These are phyloP conservation scores for Gnomoniopsis sp. DNA, from an alignment of 2,329 filamentous ascomycete species.

Conservation along the genomic window DNA sequence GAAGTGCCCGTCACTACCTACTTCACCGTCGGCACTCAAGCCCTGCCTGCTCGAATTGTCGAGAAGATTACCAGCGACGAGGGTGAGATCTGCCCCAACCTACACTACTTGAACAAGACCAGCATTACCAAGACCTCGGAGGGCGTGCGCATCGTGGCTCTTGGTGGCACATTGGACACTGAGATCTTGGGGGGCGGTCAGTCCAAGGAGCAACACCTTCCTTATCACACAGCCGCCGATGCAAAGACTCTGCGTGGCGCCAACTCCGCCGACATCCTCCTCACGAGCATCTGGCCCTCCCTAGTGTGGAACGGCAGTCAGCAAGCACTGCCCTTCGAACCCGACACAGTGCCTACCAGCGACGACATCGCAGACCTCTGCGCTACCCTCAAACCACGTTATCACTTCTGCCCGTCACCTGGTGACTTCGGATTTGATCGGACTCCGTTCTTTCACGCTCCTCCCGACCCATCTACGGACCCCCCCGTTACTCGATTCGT, in stretches of 20 bases:
- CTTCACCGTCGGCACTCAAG: slow-evolving; percentile 73
- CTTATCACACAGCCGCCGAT: slow-evolving; percentile 74
- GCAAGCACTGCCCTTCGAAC: slow-evolving; percentile 51
- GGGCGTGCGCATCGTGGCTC: slow-evolving; percentile 79
- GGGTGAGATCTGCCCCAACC: slow-evolving; percentile 74
- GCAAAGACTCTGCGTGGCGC: slow-evolving; percentile 72
- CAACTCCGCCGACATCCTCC: slow-evolving; percentile 77
- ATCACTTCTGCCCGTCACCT: slow-evolving; percentile 76
- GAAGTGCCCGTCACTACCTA: slow-evolving; percentile 80
- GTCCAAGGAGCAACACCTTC: slow-evolving; percentile 70
- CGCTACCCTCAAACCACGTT: slow-evolving; percentile 77
- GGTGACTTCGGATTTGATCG: slow-evolving; percentile 75
- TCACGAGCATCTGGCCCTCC: slow-evolving; percentile 84
- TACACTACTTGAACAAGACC: slow-evolving; percentile 85
- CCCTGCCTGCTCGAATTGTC: slow-evolving; percentile 68
- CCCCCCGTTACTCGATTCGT: slow-evolving; percentile 80
- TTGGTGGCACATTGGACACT: slow-evolving; percentile 71
- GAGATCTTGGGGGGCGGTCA: slow-evolving; percentile 52
- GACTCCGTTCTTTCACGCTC: slow-evolving; percentile 81
- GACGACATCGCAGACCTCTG: slow-evolving; percentile 76
- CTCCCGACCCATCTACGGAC: slow-evolving; percentile 27
- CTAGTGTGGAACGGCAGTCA: slow-evolving; percentile 68
- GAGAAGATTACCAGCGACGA: slow-evolving; percentile 71
- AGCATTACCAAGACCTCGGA: slow-evolving; percentile 86
- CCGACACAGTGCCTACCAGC: slow-evolving; percentile 50